Base-by-base conservation (phyloP, 345 rosid species). In the Litchi chinensis region DNA sequence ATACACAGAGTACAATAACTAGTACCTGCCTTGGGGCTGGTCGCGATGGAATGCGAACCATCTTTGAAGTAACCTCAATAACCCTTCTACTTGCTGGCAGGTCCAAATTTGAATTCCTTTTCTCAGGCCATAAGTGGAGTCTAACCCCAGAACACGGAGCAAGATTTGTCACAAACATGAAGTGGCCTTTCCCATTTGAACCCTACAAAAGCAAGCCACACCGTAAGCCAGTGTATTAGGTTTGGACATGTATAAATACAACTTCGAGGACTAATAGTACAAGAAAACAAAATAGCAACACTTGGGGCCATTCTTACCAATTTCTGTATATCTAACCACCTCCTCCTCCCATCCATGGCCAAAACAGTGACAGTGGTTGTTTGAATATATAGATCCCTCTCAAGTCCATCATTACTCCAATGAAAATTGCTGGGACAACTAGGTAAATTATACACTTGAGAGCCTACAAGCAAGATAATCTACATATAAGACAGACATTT, bases 261-360 rank as follows among this genome's bases (percentile, higher is more conserved):
- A 57, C 65, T 39, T 73, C 40, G 50, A 60, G 5, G 72, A 41
- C 6, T 40, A 32, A 70, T 2, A 21, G 1, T 50, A 66, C 63
- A 59, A 60, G 46, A 7, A 71, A 60, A 18, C 56, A n/a, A 8
- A 19, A 37, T 13, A 59, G 70, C 3, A 79, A 79, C 79, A 48
- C 43, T 69, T 69, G 59, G 59, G 75, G 66, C 57, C 73, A 74
- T 73, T 82, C 94, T 86, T 73, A 96, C 99, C 97, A 93, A 85
- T 82, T 89, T 85, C 59, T 88, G 84, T 84, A 94, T 91, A 88
- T 96, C 99, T 85, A 96, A 82, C 99, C 99, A 96, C 73, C 99
- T 90, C 84, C 98, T 88, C 87, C 94, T 94, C 76, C 99, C 99
- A 80, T 96, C 99, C 99, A 96, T 96, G 72, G 99, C 99, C 92